phyloP scores from a whole-genome alignment of 2,329 filamentous ascomycete species.

The Talaromyces sp. region DNA sequence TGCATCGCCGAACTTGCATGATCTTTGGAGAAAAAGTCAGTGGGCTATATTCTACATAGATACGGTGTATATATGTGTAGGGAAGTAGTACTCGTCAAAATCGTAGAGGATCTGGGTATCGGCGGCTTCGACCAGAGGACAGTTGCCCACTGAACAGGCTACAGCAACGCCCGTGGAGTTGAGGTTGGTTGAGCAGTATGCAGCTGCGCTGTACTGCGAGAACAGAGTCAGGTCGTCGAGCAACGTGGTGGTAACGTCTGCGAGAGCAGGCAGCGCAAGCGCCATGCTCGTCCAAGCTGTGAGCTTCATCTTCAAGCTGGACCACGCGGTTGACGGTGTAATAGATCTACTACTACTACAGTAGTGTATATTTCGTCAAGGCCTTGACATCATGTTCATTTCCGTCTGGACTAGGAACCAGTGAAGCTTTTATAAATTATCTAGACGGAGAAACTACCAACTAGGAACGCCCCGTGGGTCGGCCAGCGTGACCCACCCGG shows the following conservation, averaged over 20 bases:
- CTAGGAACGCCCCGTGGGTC: background rate
- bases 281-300: background rate
- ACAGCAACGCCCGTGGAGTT: constrained; percentile 38
- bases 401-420: too few relatives aligned
- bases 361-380: background rate
- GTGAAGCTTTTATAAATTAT: background rate
- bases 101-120: constrained; percentile 44
- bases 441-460: too few relatives aligned
- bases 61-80: background rate
- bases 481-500: background rate
- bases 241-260: constrained; percentile 16
- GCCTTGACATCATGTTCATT: background rate
- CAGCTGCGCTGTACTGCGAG: constrained; percentile 50
- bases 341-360: background rate
- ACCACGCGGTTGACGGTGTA: background rate
- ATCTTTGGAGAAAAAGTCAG: background rate
- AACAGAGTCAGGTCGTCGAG: constrained; percentile 44
- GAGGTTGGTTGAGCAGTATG: constrained; percentile 50
- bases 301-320: background rate
- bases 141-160: constrained; percentile 44
- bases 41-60: background rate
- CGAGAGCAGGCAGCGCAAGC: background rate
- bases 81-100: constrained; percentile 41
- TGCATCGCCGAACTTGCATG: constrained; percentile 28
- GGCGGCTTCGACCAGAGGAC: constrained; percentile 45